Conservation (phyloP, 2,329 filamentous ascomycete genomes). For the Fusarium proliferatum region DNA sequence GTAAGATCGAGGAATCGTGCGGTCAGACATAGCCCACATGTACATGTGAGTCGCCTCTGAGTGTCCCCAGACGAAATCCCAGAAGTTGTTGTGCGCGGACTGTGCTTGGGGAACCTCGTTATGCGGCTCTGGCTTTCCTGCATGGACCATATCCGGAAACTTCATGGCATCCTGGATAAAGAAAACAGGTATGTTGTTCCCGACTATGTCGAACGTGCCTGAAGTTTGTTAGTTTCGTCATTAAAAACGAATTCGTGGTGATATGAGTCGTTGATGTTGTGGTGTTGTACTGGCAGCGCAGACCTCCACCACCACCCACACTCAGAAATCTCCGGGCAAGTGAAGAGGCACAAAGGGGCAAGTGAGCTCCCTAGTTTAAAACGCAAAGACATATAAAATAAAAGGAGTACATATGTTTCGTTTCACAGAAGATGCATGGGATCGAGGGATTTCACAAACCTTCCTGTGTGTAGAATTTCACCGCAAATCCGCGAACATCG, state of each 20-base stretch:
- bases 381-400: no score
- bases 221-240: accelerated
- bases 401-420: no score
- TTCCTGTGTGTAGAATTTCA: slow-evolving; percentile 75
- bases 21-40: slow-evolving; percentile 82
- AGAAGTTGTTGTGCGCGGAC: slow-evolving; percentile 79
- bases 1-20: slow-evolving; percentile 77
- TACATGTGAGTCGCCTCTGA: slow-evolving; percentile 82
- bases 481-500: slow-evolving; percentile 83
- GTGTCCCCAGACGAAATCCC: slow-evolving; percentile 75
- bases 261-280: no score
- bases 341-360: no score
- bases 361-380: no score
- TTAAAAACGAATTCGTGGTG: no score
- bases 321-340: no score
- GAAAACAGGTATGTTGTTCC: slow-evolving; percentile 80
- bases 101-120: slow-evolving; percentile 79
- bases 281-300: no score
- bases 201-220: slow-evolving; percentile 76
- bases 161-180: slow-evolving; percentile 82
- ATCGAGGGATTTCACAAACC: slow-evolving; percentile 51
- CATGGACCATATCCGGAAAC: slow-evolving; percentile 74
- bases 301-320: no score
- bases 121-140: slow-evolving; percentile 76
- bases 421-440: no score